These are phyloP conservation scores for Limonomyces culmigenus DNA, from an alignment of 1,284 basidiomycete species.

Conservation along the genomic window DNA sequence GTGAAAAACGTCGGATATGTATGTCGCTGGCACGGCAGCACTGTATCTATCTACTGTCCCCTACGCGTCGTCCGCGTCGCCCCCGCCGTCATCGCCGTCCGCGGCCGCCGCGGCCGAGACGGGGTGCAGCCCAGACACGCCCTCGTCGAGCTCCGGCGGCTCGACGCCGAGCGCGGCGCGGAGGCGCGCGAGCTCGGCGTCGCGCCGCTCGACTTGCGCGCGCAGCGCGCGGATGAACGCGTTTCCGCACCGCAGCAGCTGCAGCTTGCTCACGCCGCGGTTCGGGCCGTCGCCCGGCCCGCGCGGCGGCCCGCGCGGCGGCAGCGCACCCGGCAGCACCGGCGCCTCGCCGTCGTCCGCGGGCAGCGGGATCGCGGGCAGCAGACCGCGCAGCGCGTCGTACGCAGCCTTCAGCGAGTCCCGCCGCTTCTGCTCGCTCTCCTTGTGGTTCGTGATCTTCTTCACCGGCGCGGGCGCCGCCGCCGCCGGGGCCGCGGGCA, in stretches of 20 bases:
- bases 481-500: slow-evolving; percentile 10
- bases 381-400: slow-evolving; percentile 77
- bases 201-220: slow-evolving; percentile 67
- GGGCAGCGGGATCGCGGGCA: slow-evolving; percentile 79
- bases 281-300: slow-evolving; percentile 81
- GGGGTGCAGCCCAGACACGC: neutral
- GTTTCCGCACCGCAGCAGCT: slow-evolving; percentile 79
- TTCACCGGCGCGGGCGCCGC: slow-evolving; percentile 18
- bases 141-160: slow-evolving; percentile 24
- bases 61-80: no score
- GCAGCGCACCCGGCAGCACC: slow-evolving; percentile 48
- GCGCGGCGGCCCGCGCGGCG: slow-evolving; percentile 73
- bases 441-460: slow-evolving; percentile 91
- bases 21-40: no score
- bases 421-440: slow-evolving; percentile 91
- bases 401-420: slow-evolving; percentile 94
- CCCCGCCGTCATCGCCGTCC: neutral
- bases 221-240: slow-evolving; percentile 72
- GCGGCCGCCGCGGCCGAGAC: neutral
- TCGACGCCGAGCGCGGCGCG: slow-evolving; percentile 54
- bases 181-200: slow-evolving; percentile 61
- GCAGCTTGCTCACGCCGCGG: slow-evolving; percentile 89
- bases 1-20: no score
- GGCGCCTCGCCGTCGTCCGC: slow-evolving; percentile 35
- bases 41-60: no score